phyloP scores from a whole-genome alignment of 2,329 filamentous ascomycete species.

The Tolypocladium inflatum region DNA sequence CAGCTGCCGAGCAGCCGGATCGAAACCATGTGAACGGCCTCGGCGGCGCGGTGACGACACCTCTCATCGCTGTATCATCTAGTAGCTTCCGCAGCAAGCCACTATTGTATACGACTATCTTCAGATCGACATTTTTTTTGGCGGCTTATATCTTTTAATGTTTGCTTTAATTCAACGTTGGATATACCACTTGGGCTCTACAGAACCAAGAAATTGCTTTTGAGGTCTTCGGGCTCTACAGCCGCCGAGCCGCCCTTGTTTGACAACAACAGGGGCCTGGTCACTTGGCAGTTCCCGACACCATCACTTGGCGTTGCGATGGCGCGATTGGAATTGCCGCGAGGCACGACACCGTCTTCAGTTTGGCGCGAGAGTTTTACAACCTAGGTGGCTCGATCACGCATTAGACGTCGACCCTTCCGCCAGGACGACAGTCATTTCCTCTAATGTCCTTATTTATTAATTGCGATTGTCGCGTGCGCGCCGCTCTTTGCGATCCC shows the following conservation, averaged over 20 bases:
- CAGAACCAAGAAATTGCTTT: constrained; percentile 14
- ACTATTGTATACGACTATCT: not conserved
- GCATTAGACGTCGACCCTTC: not conserved
- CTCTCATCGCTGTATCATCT: not conserved
- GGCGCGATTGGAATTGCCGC: not conserved
- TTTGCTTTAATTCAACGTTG: constrained; percentile 5
- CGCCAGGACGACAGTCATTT: not conserved
- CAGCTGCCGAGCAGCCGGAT: constrained; percentile 51
- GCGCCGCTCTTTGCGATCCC: not conserved
- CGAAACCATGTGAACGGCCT: constrained; percentile 37
- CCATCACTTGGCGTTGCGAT: not conserved
- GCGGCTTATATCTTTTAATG: not conserved
- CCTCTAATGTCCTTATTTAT: not conserved
- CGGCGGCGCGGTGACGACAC: not conserved
- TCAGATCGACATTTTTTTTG: not conserved
- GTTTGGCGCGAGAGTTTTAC: not conserved
- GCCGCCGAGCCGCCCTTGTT: not conserved
- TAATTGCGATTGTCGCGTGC: not conserved
- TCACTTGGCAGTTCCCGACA: not conserved
- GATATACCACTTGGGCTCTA: constrained; percentile 20
- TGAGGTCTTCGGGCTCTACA: not conserved
- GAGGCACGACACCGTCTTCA: not conserved
- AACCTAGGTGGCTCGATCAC: not conserved
- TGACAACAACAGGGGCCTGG: not conserved
- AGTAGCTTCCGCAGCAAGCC: not conserved